Conservation (phyloP, 2,329 filamentous ascomycete genomes). For the Microdochium trichocladiopsis region DNA sequence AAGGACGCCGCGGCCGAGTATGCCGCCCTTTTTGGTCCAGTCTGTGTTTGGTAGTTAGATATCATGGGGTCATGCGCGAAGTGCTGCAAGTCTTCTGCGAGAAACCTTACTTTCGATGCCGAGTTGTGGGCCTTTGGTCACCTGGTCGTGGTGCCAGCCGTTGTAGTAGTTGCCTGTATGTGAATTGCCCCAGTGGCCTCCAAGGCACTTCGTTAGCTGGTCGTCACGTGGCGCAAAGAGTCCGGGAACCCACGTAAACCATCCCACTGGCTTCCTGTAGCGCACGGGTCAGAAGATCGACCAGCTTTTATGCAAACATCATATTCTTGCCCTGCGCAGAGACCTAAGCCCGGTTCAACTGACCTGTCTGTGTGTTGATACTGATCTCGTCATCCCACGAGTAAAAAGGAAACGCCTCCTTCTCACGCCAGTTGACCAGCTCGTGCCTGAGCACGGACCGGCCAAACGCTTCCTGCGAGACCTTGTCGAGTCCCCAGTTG, state of each 20-base stretch:
- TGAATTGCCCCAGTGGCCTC: background rate
- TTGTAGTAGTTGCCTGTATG: background rate
- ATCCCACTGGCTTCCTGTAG: background rate
- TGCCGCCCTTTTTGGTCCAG: conserved; percentile 35
- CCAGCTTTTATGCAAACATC: background rate
- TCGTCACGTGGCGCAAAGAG: too few relatives aligned
- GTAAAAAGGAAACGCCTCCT: background rate
- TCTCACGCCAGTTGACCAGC: conserved; percentile 38
- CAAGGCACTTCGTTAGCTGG: background rate
- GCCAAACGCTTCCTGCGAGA: conserved; percentile 46
- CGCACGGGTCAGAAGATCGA: background rate
- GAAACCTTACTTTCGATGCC: background rate
- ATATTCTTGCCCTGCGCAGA: too few relatives aligned
- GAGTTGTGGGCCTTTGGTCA: background rate
- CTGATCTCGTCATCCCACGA: background rate
- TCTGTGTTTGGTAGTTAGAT: conserved; percentile 16
- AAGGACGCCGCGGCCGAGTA: conserved; percentile 37
- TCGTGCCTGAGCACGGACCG: conserved; percentile 41
- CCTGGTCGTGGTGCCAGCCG: background rate
- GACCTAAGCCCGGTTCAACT: too few relatives aligned
- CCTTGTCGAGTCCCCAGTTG: conserved; percentile 47
- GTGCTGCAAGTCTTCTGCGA: background rate
- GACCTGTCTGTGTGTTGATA: background rate
- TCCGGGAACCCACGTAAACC: background rate
- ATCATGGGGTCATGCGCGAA: background rate